phyloP scores from a whole-genome alignment of 148 eudicot species.

The Rhododendron williamsianum region DNA sequence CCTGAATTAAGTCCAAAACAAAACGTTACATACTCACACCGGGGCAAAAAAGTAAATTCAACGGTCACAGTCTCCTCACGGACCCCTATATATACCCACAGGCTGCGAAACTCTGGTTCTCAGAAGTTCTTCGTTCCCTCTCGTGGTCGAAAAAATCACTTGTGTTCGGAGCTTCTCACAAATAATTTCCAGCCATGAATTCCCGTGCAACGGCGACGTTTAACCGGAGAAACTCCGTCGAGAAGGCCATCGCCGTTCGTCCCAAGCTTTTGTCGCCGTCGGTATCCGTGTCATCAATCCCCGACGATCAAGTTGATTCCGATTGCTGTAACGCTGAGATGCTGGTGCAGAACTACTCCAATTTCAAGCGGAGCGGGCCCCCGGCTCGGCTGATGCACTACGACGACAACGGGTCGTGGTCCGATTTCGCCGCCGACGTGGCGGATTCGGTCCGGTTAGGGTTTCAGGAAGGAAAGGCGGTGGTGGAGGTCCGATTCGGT shows the following conservation, averaged over 20 bases:
- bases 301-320: not conserved
- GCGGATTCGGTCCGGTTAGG: conserved; percentile 20
- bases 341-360: conserved; percentile 34
- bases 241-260: not conserved
- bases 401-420: conserved; percentile 35
- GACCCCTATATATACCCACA: not conserved
- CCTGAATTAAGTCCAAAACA: not conserved
- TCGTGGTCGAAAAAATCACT: not conserved
- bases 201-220: not conserved
- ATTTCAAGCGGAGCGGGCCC: conserved; percentile 37
- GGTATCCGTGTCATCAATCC: not conserved
- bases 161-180: not conserved
- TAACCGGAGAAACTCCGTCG: not conserved
- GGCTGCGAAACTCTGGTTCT: not conserved
- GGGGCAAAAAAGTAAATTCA: not conserved
- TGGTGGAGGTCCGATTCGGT: conserved; percentile 9
- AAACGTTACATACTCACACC: not conserved
- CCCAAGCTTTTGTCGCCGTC: not conserved
- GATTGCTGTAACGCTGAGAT: conserved; percentile 7
- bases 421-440: conserved; percentile 25
- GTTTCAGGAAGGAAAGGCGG: conserved; percentile 29
- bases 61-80: not conserved
- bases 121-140: not conserved
- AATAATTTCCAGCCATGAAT: not conserved
- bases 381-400: conserved; percentile 42